These are phyloP conservation scores for Phialocephala subalpina DNA, from an alignment of 2,329 filamentous ascomycete genomes.

Conservation along the genomic window DNA sequence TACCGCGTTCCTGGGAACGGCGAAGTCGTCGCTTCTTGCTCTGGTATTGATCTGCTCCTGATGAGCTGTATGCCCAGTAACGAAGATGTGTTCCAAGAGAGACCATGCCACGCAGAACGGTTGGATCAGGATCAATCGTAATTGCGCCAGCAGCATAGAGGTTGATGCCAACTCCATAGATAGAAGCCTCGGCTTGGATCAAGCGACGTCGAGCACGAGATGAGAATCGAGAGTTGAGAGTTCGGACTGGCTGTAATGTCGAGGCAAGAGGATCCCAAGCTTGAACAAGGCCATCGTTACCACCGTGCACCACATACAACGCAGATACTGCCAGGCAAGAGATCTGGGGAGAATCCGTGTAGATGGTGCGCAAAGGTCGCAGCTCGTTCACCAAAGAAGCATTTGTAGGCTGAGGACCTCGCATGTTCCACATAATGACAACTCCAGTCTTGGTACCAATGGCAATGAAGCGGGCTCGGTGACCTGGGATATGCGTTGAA, in stretches of 20 bases:
- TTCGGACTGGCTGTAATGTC: constrained; percentile 78
- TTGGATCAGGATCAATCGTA: constrained; percentile 86
- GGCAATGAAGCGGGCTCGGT: constrained; percentile 81
- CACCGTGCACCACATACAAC: constrained; percentile 89
- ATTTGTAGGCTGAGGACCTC: constrained; percentile 66
- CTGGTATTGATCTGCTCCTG: constrained; percentile 73
- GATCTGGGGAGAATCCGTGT: constrained; percentile 89
- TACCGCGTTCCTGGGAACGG: constrained; percentile 66
- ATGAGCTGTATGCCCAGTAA: constrained; percentile 95
- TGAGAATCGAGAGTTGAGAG: constrained; percentile 85
- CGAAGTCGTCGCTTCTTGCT: constrained; percentile 82
- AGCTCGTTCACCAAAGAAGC: constrained; percentile 64
- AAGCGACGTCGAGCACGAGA: constrained; percentile 81
- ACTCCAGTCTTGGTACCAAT: constrained; percentile 80
- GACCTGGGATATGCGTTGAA: constrained; percentile 77
- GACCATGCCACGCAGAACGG: constrained; percentile 83
- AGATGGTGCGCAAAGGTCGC: constrained; percentile 79
- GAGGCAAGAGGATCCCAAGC: constrained; percentile 97
- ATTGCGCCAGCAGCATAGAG: constrained; percentile 86
- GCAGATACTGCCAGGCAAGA: constrained; percentile 84
- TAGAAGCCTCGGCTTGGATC: constrained; percentile 71
- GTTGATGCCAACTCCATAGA: constrained; percentile 74
- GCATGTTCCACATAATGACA: constrained; percentile 87
- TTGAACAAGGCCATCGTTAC: constrained; percentile 93
- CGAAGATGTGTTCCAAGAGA: constrained; percentile 87